A percentile compares a stretch with the other conserved stretches of the same genome.
Evolutionary conservation across 2,329 filamentous ascomycete species (phyloP).

Genomic region (Colletotrichum brevisporum): DNA sequence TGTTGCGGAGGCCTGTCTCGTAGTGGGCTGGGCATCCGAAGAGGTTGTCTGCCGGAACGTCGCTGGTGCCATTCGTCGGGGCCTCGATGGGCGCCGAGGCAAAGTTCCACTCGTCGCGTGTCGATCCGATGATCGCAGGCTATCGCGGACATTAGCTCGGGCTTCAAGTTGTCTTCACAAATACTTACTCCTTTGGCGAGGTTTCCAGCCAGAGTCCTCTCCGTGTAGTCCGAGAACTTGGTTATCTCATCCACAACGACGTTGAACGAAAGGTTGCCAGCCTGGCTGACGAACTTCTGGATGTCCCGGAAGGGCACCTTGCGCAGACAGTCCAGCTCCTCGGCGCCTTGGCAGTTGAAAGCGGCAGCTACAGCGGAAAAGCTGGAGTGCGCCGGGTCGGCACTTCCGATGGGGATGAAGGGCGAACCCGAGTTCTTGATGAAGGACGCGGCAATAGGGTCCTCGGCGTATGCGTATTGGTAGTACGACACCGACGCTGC

Average conservation of each 20-base stretch:
- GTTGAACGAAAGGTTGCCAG: slow-evolving; percentile 14
- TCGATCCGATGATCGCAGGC: slow-evolving; percentile 14
- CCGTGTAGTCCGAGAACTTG: slow-evolving; percentile 17
- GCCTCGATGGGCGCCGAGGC: background rate
- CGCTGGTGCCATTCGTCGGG: background rate
- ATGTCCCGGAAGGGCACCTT: slow-evolving; percentile 14
- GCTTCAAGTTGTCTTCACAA: too few relatives aligned
- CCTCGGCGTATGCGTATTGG: slow-evolving; percentile 62
- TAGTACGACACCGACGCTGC: slow-evolving; percentile 58
- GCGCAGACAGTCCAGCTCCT: slow-evolving; percentile 6
- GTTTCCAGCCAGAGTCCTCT: slow-evolving; percentile 9
- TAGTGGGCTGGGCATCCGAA: slow-evolving; percentile 18
- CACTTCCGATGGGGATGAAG: slow-evolving; percentile 18
- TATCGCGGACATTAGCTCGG: background rate
- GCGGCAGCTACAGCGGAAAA: slow-evolving; percentile 8
- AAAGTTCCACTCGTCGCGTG: slow-evolving; percentile 18
- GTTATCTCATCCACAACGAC: slow-evolving; percentile 21
- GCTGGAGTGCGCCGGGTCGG: slow-evolving; percentile 15
- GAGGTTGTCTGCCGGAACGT: slow-evolving; percentile 3
- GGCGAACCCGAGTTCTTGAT: slow-evolving; percentile 46
- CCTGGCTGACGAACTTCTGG: slow-evolving; percentile 10
- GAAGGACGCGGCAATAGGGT: slow-evolving; percentile 64
- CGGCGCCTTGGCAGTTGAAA: background rate
- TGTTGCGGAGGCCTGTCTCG: slow-evolving; percentile 2
- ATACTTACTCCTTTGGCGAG: slow-evolving; percentile 10